Evolutionary conservation across 805 yeast genomes (phyloP), one percentile per base, ranked within the genome.

Genomic region (Lipomyces yamadae): DNA sequence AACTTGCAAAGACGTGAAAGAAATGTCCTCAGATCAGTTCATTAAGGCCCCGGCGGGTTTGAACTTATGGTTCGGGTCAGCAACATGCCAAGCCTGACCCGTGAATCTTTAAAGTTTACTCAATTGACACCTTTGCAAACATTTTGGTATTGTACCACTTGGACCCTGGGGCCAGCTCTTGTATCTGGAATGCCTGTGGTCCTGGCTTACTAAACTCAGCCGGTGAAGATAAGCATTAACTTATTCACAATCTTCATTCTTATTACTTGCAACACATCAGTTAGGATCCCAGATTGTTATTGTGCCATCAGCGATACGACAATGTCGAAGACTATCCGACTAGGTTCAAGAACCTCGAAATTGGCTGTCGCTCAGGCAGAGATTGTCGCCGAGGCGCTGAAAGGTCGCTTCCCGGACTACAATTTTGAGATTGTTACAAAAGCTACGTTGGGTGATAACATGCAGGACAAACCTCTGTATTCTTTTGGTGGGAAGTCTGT

Each of bases 401-500:
- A 84, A 70, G 76, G 78, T 34, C 80, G 81, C 29, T 89, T 86
- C 75, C 92, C 95, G 11, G 83, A 87, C 34, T 79, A 88, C 62
- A 77, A 82, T n/a, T 89, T 93, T 75, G 87, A 92, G 34, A 88
- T 95, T 30, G 78, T 90, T 11, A 93, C 97, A 2, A 83, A 91
- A 50, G 84, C 88, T 62, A 94, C 99, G 0, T 81, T 95, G 45
- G 99, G 98, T 33, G 99, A 95, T 80, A 89, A 91, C 75, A 88
- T 90, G 37, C 95, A 87, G 75, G 85, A 83, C 75, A 88, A 86
- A 76, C 97, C 99, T 6, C 81, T 95, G 60, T 95, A 94, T 78
- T 86, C 97, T 3, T 95, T 95, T 79, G 98, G 98, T 55, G 99
- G 99, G 33, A 95, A 95, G 77, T 87, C 97, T 0, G 78, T 95